A percentile compares a stretch with the other conserved stretches of the same genome.
Evolutionary conservation across 352 stramenopile genomes (phyloP).

Genomic region (Pythium oligandrum): DNA sequence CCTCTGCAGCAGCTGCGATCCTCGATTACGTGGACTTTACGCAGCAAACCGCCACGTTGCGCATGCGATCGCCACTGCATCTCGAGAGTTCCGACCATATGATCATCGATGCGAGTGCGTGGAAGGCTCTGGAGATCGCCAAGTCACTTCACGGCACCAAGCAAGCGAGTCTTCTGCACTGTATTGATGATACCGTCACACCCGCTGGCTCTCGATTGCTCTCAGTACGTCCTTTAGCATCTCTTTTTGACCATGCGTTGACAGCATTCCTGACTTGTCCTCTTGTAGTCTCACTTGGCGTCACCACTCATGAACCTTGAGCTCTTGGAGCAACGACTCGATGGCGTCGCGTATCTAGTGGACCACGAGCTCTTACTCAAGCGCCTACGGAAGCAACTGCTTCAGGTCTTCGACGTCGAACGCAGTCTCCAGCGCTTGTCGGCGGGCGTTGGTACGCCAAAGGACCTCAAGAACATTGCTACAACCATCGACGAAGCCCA

Average conservation of each 20-base stretch:
- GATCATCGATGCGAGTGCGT: conserved; percentile 76
- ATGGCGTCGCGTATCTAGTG: conserved; percentile 53
- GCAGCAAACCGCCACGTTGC: conserved; percentile 26
- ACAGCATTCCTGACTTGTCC: neutral
- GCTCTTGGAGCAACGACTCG: conserved; percentile 37
- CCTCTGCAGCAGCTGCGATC: conserved; percentile 44
- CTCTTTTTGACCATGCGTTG: neutral
- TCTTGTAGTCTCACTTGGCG: conserved; percentile 46
- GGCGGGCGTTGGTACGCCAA: conserved; percentile 50
- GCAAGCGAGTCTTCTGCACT: conserved; percentile 49
- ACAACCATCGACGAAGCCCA: conserved; percentile 48
- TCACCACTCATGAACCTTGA: conserved; percentile 59
- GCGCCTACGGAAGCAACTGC: conserved; percentile 42
- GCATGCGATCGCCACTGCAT: conserved; percentile 41
- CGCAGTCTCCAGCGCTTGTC: conserved; percentile 64
- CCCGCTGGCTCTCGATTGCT: conserved; percentile 61
- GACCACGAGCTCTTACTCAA: conserved; percentile 42
- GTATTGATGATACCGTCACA: conserved; percentile 62
- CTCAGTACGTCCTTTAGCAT: conserved; percentile 30
- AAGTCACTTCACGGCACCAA: conserved; percentile 61
- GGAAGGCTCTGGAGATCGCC: conserved; percentile 61
- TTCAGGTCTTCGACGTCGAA: conserved; percentile 66
- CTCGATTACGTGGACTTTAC: conserved; percentile 70
- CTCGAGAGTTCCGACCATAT: conserved; percentile 69
- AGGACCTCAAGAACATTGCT: conserved; percentile 67